Evolutionary conservation across 208 protist species (phyloP), one percentile per base, ranked within the genome.

Genomic region (Lotmaria passim): DNA sequence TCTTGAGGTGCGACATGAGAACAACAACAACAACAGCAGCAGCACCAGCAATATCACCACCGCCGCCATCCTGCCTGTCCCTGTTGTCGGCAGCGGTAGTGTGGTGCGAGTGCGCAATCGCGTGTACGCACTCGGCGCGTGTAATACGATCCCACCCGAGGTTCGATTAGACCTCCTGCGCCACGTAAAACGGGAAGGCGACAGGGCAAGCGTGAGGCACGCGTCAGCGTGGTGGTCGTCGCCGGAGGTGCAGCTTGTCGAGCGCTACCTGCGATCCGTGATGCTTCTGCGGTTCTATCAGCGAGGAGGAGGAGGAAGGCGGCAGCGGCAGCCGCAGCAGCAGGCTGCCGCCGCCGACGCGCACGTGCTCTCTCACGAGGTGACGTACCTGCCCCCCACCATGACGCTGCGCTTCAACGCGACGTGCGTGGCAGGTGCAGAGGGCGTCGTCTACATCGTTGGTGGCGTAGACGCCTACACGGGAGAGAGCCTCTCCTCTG

Each of bases 91-190:
- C 38, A 59, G 65, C 4, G 62, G 62, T 19, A 83, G 73, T 33
- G 69, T 74, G 0, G 82, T 87, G 19, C 58, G 53, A 6, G 57
- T 83, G 33, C 69, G 58, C 11, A 46, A 46, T 11, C 62, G 58
- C 15, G 69, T 76, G 2, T 87, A 79, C 67, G 62, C 75, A 46
- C 43, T 87, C n/a, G 82, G 74, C 0, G 75, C 75, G 28, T 87
- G 82, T 51, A 82, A 78, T 57, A 79, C 53, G 30, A 61, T 87
- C 26, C 82, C 70, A 12, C 24, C 26, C 12, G 34, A 38, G 30
- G 74, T 80, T 3, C n/a, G 47, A 38, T 17, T 75, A 5, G 38
- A 58, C 34, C 48, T 58, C 19, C 36, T 69, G 2, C 30, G 17
- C 7, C 47, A 44, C 7, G 12, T 12, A 30, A 14, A 24, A 48